Base-by-base conservation (phyloP, 441 rosid species). In the Syzygium malaccense region DNA sequence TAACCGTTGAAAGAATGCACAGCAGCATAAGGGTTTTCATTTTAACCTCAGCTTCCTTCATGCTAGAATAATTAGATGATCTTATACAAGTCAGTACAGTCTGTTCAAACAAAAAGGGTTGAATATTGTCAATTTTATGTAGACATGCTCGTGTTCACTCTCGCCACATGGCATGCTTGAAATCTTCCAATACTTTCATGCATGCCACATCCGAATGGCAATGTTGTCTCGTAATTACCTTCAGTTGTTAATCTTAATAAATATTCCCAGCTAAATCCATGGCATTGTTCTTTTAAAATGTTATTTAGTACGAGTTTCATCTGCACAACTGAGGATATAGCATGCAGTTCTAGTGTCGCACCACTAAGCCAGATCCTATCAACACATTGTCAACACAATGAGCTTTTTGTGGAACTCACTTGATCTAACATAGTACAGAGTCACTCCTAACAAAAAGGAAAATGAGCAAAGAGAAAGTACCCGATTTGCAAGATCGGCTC, bases 401-500 rank as follows among this genome's bases (percentile, higher is more conserved):
- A 19, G 6, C 79, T 32, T 68, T 32, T 19, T 2, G 18, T 66
- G 53, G 55, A 86, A 49, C 55, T 25, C 25, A 7, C 28, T 48
- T 48, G 58, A 20, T 49, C 19, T 84, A 60, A 7, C 51, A 10
- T 32, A 20, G 57, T 17, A 23, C 3, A 54, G 55, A 85, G 4
- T 41, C 33, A 7, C 78, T n/a, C 41, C 45, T 11, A 18, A 45
- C 41, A 11, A n/a, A 57, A 58, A 58, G 17, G 57, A 55, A 85
- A 14, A 54, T 23, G 41, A 45, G 45, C 55, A 57, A 45, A 45
- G 53, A 78, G 25, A 55, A 32, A 11, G 45, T 93, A 95, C 97
- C 97, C 97, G 7, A 94, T 94, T 75, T 95, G 94, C 86, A 95
- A 88, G 89, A 94, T 91, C 8, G 95, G 96, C 85, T 93, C 95